A percentile compares a stretch with the other conserved stretches of the same genome.
These are phyloP conservation scores for Lycium ferocissimum DNA, from an alignment of 257 asterid species.

Conservation along the genomic window DNA sequence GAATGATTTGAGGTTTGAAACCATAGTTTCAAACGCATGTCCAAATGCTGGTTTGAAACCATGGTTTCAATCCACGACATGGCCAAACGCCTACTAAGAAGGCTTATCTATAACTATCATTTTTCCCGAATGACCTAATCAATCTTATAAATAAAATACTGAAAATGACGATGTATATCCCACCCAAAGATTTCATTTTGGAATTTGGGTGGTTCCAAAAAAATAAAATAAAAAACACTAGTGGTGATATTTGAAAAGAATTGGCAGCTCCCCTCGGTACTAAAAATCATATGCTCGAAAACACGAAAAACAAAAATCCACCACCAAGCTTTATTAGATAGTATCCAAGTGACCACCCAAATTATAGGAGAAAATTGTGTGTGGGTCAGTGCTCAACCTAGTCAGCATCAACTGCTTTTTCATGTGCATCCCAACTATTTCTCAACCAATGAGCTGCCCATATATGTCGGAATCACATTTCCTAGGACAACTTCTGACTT, in stretches of 20 bases:
- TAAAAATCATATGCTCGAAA: background rate
- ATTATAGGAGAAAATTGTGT: slow-evolving; percentile 32
- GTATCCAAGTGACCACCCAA: slow-evolving; percentile 50
- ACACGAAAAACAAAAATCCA: background rate
- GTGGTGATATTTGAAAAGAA: background rate
- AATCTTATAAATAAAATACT: no score
- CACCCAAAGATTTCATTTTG: background rate
- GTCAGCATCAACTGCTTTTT: slow-evolving; percentile 47
- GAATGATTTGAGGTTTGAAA: no score
- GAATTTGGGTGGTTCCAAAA: background rate
- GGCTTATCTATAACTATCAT: no score
- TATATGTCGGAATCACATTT: slow-evolving; percentile 38
- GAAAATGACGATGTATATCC: background rate
- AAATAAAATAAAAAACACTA: no score
- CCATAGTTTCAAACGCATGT: no score
- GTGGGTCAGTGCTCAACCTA: slow-evolving; percentile 39
- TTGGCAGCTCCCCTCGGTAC: background rate
- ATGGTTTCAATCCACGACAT: no score
- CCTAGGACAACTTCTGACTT: slow-evolving; percentile 11
- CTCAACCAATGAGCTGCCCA: slow-evolving; percentile 50
- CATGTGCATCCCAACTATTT: slow-evolving; percentile 56
- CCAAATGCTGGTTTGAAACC: no score
- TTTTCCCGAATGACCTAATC: background rate
- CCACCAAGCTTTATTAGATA: background rate
- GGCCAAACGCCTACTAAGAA: no score